A percentile compares a stretch with the other conserved stretches of the same genome.
phyloP scores from a whole-genome alignment of 148 eudicot genomes.

The Amaranthus cruentus region DNA sequence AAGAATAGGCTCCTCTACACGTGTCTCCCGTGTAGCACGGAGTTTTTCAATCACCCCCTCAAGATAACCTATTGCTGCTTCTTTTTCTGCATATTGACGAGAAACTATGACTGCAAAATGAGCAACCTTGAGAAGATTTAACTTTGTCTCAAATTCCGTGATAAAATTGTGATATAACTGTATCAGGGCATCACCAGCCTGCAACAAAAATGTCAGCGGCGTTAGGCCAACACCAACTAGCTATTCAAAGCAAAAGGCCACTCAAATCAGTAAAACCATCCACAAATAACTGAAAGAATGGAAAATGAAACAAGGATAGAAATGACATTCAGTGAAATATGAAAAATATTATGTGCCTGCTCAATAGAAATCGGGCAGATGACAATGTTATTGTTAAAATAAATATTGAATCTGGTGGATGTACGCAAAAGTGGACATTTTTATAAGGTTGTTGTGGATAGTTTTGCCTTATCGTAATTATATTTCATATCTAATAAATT shows the following conservation, averaged over 20 bases:
- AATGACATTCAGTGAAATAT: too few relatives aligned
- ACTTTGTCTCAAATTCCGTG: slow-evolving; percentile 91
- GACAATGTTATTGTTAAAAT: too few relatives aligned
- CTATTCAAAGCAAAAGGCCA: background rate
- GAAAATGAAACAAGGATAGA: too few relatives aligned
- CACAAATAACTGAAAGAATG: too few relatives aligned
- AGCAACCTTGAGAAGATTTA: slow-evolving; percentile 97
- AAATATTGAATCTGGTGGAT: too few relatives aligned
- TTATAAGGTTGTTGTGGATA: too few relatives aligned
- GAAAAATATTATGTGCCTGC: too few relatives aligned
- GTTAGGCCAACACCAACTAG: background rate
- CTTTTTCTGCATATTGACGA: slow-evolving; percentile 77
- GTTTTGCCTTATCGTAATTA: too few relatives aligned
- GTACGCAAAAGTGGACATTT: too few relatives aligned
- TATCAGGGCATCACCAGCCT: slow-evolving; percentile 94
- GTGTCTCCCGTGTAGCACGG: slow-evolving; percentile 58
- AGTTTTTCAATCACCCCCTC: slow-evolving; percentile 90
- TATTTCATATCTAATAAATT: background rate
- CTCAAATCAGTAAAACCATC: background rate
- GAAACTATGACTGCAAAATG: slow-evolving; percentile 95
- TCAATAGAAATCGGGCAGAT: too few relatives aligned
- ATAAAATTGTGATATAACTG: slow-evolving; percentile 91
- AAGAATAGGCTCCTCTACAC: slow-evolving; percentile 81
- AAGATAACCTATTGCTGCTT: slow-evolving; percentile 77
- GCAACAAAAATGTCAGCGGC: slow-evolving; percentile 20